A percentile compares a stretch with the other conserved stretches of the same genome.
These are phyloP conservation scores for Elsinoe necatrix DNA, from an alignment of 2,329 filamentous ascomycete species.

Conservation along the genomic window DNA sequence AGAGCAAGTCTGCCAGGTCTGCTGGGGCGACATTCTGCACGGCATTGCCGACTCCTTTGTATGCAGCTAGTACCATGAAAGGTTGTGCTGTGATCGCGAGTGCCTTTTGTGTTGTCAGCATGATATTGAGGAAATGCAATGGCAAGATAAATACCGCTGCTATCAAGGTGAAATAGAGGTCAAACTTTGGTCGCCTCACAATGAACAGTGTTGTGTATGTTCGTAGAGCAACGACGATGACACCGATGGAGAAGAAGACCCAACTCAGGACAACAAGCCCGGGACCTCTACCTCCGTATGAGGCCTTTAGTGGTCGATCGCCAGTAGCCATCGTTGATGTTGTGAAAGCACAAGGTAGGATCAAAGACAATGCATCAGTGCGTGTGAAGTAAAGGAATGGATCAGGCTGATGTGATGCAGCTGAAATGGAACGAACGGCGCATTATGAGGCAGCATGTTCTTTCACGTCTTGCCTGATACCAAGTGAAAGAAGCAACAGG, in stretches of 20 bases:
- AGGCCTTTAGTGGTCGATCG: background rate
- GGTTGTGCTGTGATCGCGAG: slow-evolving; percentile 10
- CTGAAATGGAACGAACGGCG: background rate
- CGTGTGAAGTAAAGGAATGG: background rate
- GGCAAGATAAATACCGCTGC: slow-evolving; percentile 1
- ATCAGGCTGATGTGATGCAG: background rate
- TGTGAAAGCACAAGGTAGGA: background rate
- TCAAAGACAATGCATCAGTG: background rate
- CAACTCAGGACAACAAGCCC: background rate
- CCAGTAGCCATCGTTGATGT: background rate
- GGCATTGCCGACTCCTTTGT: slow-evolving; percentile 6
- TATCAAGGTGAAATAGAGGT: slow-evolving; percentile 5
- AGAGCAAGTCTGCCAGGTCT: slow-evolving; percentile 4
- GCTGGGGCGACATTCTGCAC: slow-evolving; percentile 8
- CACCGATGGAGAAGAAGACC: slow-evolving; percentile 1
- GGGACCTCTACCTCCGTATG: slow-evolving; percentile 4
- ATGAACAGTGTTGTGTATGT: slow-evolving; percentile 7
- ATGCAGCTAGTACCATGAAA: background rate
- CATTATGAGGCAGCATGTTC: background rate
- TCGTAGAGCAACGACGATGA: background rate
- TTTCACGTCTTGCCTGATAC: background rate
- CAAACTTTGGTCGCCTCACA: background rate
- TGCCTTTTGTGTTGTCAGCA: background rate
- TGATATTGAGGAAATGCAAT: too few species aligned
- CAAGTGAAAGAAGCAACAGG: background rate